Conservation (phyloP, 768 basidiomycete genomes). For the Tylopilus rubrobrunneus region DNA sequence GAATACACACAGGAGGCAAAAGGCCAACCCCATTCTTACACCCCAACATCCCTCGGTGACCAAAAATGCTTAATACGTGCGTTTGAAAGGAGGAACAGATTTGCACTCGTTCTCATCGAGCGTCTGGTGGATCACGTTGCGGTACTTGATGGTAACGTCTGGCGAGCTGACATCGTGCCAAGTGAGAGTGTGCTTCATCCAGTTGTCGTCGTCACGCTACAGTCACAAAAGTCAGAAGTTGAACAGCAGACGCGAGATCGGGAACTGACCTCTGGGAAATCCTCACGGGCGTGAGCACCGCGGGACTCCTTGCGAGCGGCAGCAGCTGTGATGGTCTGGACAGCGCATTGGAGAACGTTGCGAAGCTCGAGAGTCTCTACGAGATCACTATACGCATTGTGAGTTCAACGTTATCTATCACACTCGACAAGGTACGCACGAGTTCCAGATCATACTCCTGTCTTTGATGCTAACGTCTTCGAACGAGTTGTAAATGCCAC, state of each 20-base stretch:
- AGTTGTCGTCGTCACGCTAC: constrained; percentile 86
- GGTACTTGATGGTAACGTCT: constrained; percentile 87
- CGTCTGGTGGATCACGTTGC: constrained; percentile 77
- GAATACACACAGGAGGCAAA: constrained; percentile 9
- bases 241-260: background rate
- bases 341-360: constrained; percentile 91
- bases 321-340: constrained; percentile 91
- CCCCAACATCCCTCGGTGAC: background rate
- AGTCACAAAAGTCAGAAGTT: constrained; percentile 1
- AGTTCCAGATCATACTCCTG: constrained; percentile 99
- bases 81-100: constrained; percentile 95
- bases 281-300: constrained; percentile 98
- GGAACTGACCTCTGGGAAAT: constrained; percentile 80
- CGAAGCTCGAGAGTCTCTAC: constrained; percentile 96
- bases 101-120: constrained; percentile 98
- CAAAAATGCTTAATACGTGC: constrained; percentile 61
- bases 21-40: constrained; percentile 4
- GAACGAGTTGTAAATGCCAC: constrained; percentile 82
- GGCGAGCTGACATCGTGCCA: constrained; percentile 77
- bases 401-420: constrained; percentile 6
- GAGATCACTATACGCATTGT: constrained; percentile 62
- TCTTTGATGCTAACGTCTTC: constrained; percentile 95
- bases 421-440: constrained; percentile 49
- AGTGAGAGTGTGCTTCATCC: constrained; percentile 97
- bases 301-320: constrained; percentile 96